These are phyloP conservation scores for Rhodocollybia butyracea DNA, from an alignment of 768 basidiomycete species.

Conservation along the genomic window DNA sequence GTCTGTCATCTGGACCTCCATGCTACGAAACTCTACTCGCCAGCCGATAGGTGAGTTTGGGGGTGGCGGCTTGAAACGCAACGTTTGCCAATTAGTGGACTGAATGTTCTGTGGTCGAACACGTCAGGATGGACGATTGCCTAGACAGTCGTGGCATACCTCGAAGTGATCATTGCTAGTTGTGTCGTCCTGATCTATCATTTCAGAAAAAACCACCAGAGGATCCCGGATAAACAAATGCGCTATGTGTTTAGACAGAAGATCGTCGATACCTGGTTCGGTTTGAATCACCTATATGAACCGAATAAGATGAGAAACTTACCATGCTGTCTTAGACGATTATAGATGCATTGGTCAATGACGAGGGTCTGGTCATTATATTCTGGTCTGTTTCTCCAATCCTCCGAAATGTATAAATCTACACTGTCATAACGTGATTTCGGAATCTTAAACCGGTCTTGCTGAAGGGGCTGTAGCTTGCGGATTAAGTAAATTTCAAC, in stretches of 20 bases:
- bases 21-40: conserved; percentile 97
- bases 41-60: conserved; percentile 91
- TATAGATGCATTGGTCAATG: conserved; percentile 70
- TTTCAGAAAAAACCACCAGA: conserved; percentile 91
- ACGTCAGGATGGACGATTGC: conserved; percentile 5
- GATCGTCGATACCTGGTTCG: conserved; percentile 71
- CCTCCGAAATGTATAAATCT: conserved; percentile 86
- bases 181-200: conserved; percentile 86
- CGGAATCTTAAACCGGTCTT: conserved; percentile 76
- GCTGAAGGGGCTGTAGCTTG: conserved; percentile 62
- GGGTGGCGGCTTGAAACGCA: conserved; percentile 98
- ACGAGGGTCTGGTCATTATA: conserved; percentile 90
- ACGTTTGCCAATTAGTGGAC: conserved; percentile 99
- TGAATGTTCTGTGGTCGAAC: conserved; percentile 74
- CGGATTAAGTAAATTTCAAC: background rate
- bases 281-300: background rate
- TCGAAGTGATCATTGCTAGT: conserved; percentile 94
- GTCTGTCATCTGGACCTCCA: conserved; percentile 99
- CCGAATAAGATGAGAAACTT: conserved; percentile 16
- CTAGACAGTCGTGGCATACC: conserved; percentile 35
- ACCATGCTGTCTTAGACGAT: conserved; percentile 79
- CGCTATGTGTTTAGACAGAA: conserved; percentile 87
- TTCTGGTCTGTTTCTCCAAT: conserved; percentile 84
- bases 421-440: conserved; percentile 99
- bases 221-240: conserved; percentile 98